These are phyloP conservation scores for Pharnaceum exiguum DNA, from an alignment of 148 eudicot genomes.

Conservation along the genomic window DNA sequence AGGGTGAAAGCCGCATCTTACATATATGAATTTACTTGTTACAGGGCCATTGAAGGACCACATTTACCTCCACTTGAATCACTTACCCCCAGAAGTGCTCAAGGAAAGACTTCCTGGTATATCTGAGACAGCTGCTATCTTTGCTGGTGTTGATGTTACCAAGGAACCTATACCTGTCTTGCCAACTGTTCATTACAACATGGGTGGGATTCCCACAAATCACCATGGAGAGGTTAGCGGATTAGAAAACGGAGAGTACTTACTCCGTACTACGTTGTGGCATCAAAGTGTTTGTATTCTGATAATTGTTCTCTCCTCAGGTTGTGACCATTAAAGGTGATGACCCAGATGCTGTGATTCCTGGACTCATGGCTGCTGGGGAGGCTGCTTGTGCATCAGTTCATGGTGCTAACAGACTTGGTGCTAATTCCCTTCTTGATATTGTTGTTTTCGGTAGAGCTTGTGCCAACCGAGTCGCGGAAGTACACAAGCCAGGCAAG, in stretches of 20 bases:
- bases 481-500: conserved; percentile 78
- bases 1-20: too few species aligned
- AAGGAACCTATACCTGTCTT: conserved; percentile 98
- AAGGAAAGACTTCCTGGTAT: conserved; percentile 99
- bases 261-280: background rate
- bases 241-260: background rate
- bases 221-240: conserved; percentile 85
- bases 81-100: conserved; percentile 96
- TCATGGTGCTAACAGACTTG: conserved; percentile 98
- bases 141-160: conserved; percentile 99
- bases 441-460: conserved; percentile 99
- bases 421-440: conserved; percentile 98
- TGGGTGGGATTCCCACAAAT: conserved; percentile 99
- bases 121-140: conserved; percentile 98
- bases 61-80: conserved; percentile 94
- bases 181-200: conserved; percentile 97
- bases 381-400: conserved; percentile 99
- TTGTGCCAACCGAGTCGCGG: conserved; percentile 95
- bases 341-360: conserved; percentile 85
- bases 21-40: conserved; percentile 3
- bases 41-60: conserved; percentile 95
- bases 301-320: conserved; percentile 31
- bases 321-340: conserved; percentile 79
- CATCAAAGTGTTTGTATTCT: background rate
- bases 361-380: conserved; percentile 97